These are phyloP conservation scores for Penicillium sp. DNA, from an alignment of 2,329 filamentous ascomycete genomes.

Conservation along the genomic window DNA sequence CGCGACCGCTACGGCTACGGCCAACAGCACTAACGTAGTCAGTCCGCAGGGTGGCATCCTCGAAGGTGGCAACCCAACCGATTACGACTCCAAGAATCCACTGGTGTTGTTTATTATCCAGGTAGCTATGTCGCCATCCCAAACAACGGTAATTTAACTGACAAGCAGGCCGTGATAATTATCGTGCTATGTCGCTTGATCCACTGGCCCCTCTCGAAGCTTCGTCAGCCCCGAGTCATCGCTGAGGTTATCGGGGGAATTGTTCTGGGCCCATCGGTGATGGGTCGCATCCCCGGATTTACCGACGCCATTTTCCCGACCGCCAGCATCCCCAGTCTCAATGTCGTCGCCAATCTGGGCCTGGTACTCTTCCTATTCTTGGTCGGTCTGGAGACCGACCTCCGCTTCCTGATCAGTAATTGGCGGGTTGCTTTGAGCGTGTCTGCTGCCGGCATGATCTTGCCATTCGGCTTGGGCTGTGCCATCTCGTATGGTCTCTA, in stretches of 20 bases:
- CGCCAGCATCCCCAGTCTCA: constrained; percentile 71
- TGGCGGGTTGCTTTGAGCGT: constrained; percentile 79
- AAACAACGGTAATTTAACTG: background rate
- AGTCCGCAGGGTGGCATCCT: constrained; percentile 67
- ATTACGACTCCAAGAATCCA: constrained; percentile 69
- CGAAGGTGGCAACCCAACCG: constrained; percentile 67
- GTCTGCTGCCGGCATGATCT: constrained; percentile 72
- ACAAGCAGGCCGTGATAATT: constrained; percentile 61
- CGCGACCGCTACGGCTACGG: constrained; percentile 19
- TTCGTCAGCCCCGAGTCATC: constrained; percentile 79
- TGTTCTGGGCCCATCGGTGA: constrained; percentile 79
- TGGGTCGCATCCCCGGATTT: constrained; percentile 83
- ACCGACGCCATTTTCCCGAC: constrained; percentile 72
- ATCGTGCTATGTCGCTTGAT: constrained; percentile 72
- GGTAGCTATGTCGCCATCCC: constrained; percentile 44
- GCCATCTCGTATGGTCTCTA: constrained; percentile 81
- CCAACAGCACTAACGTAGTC: constrained; percentile 19
- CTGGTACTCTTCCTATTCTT: constrained; percentile 83
- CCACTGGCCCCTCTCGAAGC: constrained; percentile 72
- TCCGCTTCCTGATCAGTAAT: constrained; percentile 73
- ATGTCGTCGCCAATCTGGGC: constrained; percentile 77
- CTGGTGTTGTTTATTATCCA: constrained; percentile 76
- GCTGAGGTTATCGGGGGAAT: constrained; percentile 84
- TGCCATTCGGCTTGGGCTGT: constrained; percentile 80
- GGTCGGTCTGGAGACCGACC: constrained; percentile 82